Percentiles rank a stretch among this genome's conserved stretches.
These are phyloP conservation scores for Phialophora chinensis DNA, from an alignment of 2,329 filamentous ascomycete species.

Conservation along the genomic window DNA sequence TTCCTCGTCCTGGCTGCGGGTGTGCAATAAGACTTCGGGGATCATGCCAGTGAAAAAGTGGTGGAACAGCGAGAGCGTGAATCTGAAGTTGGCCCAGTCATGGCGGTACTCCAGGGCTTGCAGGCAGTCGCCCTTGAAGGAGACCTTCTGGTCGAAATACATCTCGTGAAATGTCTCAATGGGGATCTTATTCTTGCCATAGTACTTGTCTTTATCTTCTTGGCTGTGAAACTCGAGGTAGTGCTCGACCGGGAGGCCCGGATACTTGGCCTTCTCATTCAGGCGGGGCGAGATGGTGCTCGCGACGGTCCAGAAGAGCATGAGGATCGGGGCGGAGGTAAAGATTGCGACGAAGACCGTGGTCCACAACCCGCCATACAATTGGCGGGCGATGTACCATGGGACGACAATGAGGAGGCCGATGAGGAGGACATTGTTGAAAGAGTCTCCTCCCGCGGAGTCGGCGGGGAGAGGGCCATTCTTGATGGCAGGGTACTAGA, in stretches of 20 bases:
- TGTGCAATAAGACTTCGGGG: slow-evolving; percentile 90
- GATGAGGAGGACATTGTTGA: slow-evolving; percentile 82
- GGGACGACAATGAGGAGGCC: slow-evolving; percentile 73
- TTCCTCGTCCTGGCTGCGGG: slow-evolving; percentile 91
- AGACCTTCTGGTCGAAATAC: slow-evolving; percentile 94
- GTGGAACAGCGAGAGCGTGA: slow-evolving; percentile 83
- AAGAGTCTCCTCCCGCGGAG: slow-evolving; percentile 79
- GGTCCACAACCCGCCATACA: slow-evolving; percentile 85
- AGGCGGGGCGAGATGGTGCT: slow-evolving; percentile 84
- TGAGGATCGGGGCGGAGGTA: slow-evolving; percentile 77
- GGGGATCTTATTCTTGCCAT: slow-evolving; percentile 62
- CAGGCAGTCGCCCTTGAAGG: slow-evolving; percentile 91
- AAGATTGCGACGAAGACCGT: slow-evolving; percentile 84
- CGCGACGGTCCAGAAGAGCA: slow-evolving; percentile 78
- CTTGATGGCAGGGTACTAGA: slow-evolving; percentile 83
- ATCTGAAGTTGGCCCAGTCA: slow-evolving; percentile 95
- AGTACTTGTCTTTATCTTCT: slow-evolving; percentile 54
- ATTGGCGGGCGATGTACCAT: slow-evolving; percentile 78
- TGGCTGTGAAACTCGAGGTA: slow-evolving; percentile 66
- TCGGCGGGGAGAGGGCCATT: slow-evolving; percentile 95
- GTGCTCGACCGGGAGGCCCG: slow-evolving; percentile 85
- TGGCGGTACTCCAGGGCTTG: slow-evolving; percentile 93
- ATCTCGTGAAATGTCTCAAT: slow-evolving; percentile 96
- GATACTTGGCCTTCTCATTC: slow-evolving; percentile 88
- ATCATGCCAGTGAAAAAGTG: slow-evolving; percentile 88